phyloP scores from a whole-genome alignment of 129 eudicot species.

The Helianthus annuus region HanXRQr2.0-SUNRISE NC_035443.2:72985969-72986468 shows the following conservation, averaged over 20 bases:
- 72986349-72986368: background rate
- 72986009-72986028: too few species aligned
- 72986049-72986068: too few species aligned
- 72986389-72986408: conserved; percentile 18
- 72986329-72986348: background rate
- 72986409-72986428: background rate
- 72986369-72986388: background rate
- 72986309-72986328: conserved; percentile 2
- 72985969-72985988: too few species aligned
- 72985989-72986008: too few species aligned
- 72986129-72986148: too few species aligned
- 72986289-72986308: conserved; percentile 34
- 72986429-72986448: background rate
- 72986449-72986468: background rate
- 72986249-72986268: conserved; percentile 36
- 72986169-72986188: too few species aligned
- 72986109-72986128: too few species aligned
- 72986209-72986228: conserved; percentile 31
- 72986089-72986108: too few species aligned
- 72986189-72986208: conserved; percentile 14
- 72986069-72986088: too few species aligned
- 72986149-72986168: too few species aligned
- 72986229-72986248: conserved; percentile 30
- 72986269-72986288: conserved; percentile 34
- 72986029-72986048: too few species aligned